A percentile compares a stretch with the other conserved stretches of the same genome.
phyloP scores from a whole-genome alignment of 2,329 filamentous ascomycete species.

The Colletotrichum shisoi region DNA sequence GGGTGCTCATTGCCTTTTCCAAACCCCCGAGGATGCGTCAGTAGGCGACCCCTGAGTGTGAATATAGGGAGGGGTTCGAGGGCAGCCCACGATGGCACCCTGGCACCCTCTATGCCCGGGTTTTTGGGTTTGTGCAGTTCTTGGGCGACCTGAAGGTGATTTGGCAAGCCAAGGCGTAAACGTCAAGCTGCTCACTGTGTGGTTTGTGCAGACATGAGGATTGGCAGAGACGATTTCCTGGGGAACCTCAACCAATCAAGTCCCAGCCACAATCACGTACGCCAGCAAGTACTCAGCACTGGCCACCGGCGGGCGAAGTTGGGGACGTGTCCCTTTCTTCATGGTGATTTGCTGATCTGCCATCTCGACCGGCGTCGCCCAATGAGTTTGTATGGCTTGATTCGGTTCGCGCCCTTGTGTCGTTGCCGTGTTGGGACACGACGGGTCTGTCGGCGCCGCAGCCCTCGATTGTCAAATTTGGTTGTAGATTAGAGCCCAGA shows the following conservation, averaged over 20 bases:
- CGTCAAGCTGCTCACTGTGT: not conserved
- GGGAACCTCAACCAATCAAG: slow-evolving; percentile 2
- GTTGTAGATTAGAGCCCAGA: slow-evolving; percentile 39
- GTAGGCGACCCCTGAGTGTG: slow-evolving; percentile 10
- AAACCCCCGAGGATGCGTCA: slow-evolving; percentile 8
- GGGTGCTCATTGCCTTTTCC: slow-evolving; percentile 17
- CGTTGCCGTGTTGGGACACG: slow-evolving; percentile 12
- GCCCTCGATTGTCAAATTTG: slow-evolving; percentile 28
- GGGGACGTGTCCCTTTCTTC: slow-evolving; percentile 16
- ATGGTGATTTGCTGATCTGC: slow-evolving; percentile 12
- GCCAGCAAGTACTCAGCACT: slow-evolving; percentile 12
- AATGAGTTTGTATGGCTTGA: slow-evolving; percentile 12
- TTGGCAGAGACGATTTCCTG: slow-evolving; percentile 5
- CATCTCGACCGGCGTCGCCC: slow-evolving; percentile 16
- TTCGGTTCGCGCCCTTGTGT: slow-evolving; percentile 1
- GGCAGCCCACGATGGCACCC: slow-evolving; percentile 41
- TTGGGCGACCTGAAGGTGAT: slow-evolving; percentile 22
- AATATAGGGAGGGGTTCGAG: slow-evolving; percentile 43
- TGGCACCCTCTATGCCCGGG: slow-evolving; percentile 12
- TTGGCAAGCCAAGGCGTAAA: slow-evolving; percentile 14
- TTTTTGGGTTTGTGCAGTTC: slow-evolving; percentile 8
- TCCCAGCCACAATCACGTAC: slow-evolving; percentile 15
- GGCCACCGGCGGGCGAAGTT: not conserved
- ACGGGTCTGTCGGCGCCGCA: slow-evolving; percentile 17
- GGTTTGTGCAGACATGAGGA: not conserved